Evolutionary conservation across 169 alveolate species (phyloP), one percentile per base, ranked within the genome.

Genomic region (Miamiensis avidus): DNA sequence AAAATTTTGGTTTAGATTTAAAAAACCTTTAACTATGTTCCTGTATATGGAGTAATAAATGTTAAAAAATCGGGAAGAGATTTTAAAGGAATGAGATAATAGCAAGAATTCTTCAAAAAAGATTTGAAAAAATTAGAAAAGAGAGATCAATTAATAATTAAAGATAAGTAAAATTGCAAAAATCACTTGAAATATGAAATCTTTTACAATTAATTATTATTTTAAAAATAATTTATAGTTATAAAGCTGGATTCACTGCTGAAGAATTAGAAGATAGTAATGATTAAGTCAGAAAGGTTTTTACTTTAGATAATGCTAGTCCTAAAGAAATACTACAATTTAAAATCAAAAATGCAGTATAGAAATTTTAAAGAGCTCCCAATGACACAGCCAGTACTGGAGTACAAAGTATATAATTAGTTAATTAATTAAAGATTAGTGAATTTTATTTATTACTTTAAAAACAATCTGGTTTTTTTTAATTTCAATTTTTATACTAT

Each of bases 161-260:
- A 49, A 49, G 20, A 49, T 49, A 49, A 49, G 69, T 49, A 49
- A 49, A 49, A 49, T 11, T 11, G 20, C 69, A 4, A 4, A 11
- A 49, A 11, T 49, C 4, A 11, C 20, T 49, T 49, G 69, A 49
- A 49, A 11, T 11, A 49, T 11, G 20, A 49, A 4, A 49, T 49
- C 20, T 49, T 20, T 11, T 49, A 49, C 20, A 11, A 11, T 11
- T 11, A 4, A 49, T 49, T 11, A 49, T 49, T 49, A 49, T 49
- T 11, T n/a, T n/a, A n/a, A n/a, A n/a, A n/a, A n/a, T n/a, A n/a
- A n/a, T n/a, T 49, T 11, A 49, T 6, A 79, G 84, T 72, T 79
- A 49, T 79, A 79, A 79, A 79, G 75, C 84, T n/a, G 84, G 84
- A 26, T 79, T 79, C 29, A 79, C 77, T 29, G 31, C 75, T n/a